Base-by-base conservation (phyloP, 2,329 filamentous ascomycete species). In the Xylariaceae sp. region DNA sequence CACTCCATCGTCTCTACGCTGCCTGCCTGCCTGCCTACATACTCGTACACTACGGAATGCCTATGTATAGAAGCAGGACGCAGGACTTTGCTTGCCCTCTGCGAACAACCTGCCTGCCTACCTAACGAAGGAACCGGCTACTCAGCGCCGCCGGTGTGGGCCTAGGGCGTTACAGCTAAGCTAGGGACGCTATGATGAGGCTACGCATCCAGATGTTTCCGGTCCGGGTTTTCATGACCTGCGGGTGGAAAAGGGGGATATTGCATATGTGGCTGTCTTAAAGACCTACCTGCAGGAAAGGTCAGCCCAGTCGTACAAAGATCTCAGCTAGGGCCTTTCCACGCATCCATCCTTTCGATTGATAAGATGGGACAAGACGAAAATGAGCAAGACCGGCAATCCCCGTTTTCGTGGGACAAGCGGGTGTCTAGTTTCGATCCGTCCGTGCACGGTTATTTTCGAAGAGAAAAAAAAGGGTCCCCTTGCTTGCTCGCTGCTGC, bases 141-240 rank as follows among this genome's bases (percentile, higher is more conserved):
- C 42, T 6, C 10, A 45, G 11, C n/a, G n/a, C 42, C n/a, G 11
- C 10, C 5, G 42, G 42, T 48, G 60, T 57, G 60, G 60, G 52
- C 49, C 57, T 23, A 3, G 15, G 45, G n/a, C 49, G 10, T 45
- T 45, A 15, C 42, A 45, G 37, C 23, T 42, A 42, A 13, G 10
- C 42, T 51, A 44, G 15, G 10, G 53, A 52, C 23, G 34, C 3
- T 9, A 53, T 11, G 35, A 39, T 51, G 23, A 52, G 56, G 42
- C 50, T 53, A 10, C 42, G 30, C 11, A 18, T 44, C 34, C 6
- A 30, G 23, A 30, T 30, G 30, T 48, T 17, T 18, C 52, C 10
- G 45, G 15, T 4, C 39, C 47, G 18, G 35, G 2, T 47, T 48
- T 47, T 42, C 4, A 15, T 17, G 23, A 30, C 50, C 8, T 17